Evolutionary conservation across 805 yeast genomes (phyloP).

Genomic region (Barnettozyma sucrosica): DNA sequence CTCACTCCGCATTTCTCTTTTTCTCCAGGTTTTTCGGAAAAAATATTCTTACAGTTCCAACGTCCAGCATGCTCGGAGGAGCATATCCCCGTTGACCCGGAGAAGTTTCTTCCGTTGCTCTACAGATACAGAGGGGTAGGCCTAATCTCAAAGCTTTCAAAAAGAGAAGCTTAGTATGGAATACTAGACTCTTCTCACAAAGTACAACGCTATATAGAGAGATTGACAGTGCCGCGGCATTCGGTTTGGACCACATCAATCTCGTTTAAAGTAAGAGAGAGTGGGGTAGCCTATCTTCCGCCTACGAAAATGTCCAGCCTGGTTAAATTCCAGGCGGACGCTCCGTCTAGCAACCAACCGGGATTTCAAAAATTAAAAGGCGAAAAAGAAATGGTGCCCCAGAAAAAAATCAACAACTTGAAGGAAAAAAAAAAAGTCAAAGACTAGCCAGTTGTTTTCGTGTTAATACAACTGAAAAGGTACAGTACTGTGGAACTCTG

Average conservation of each 20-base stretch:
- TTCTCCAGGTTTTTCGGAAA: not conserved
- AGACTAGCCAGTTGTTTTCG: not conserved
- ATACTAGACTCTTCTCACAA: not conserved
- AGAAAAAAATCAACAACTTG: conserved; percentile 1
- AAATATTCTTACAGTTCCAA: not conserved
- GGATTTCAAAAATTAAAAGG: too few relatives aligned
- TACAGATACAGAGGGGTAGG: not conserved
- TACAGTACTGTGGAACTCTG: not conserved
- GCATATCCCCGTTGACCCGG: not conserved
- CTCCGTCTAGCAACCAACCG: not conserved
- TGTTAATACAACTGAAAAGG: not conserved
- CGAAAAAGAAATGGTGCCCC: conserved; percentile 1
- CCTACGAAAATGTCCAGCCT: not conserved
- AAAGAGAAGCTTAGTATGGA: too few relatives aligned
- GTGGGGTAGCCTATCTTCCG: not conserved
- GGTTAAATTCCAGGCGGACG: not conserved
- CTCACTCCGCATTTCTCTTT: not conserved
- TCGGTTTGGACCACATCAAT: not conserved
- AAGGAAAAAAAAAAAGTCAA: not conserved
- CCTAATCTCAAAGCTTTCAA: too few relatives aligned
- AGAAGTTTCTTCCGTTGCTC: not conserved
- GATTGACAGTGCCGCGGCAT: not conserved
- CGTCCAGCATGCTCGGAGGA: not conserved
- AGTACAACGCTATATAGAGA: not conserved
- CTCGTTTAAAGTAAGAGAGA: not conserved